These are phyloP conservation scores for Solioccasus polychromus DNA, from an alignment of 768 basidiomycete species.

Conservation along the genomic window DNA sequence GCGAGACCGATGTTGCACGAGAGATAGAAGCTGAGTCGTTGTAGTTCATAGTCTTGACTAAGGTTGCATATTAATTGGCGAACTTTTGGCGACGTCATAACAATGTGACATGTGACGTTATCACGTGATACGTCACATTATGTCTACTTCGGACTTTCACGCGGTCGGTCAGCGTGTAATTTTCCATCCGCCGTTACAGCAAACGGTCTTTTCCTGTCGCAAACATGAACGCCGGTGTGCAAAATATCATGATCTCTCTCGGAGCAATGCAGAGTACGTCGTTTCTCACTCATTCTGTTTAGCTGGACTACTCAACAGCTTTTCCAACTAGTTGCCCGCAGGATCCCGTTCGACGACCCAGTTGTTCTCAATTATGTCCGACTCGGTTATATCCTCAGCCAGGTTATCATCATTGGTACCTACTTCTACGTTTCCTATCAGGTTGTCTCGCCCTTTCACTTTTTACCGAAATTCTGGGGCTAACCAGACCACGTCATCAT, in stretches of 20 bases:
- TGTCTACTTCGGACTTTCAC: not conserved
- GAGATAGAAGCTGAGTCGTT: slow-evolving; percentile 55
- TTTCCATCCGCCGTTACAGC: slow-evolving; percentile 8
- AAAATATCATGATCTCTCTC: slow-evolving; percentile 86
- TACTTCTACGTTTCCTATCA: slow-evolving; percentile 81
- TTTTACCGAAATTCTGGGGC: not conserved
- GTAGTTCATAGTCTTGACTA: slow-evolving; percentile 28
- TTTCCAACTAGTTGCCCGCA: slow-evolving; percentile 78
- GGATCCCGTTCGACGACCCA: slow-evolving; percentile 89
- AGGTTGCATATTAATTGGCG: no score
- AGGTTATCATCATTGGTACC: slow-evolving; percentile 63
- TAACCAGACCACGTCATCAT: slow-evolving; percentile 15
- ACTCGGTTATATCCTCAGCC: slow-evolving; percentile 74
- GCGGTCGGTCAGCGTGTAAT: slow-evolving; percentile 1
- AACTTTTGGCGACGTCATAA: slow-evolving; percentile 27
- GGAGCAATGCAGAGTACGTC: slow-evolving; percentile 84
- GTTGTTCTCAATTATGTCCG: slow-evolving; percentile 79
- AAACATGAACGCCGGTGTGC: slow-evolving; percentile 71
- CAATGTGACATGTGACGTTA: slow-evolving; percentile 13
- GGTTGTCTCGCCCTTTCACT: slow-evolving; percentile 39
- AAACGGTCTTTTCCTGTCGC: slow-evolving; percentile 14
- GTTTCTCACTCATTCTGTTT: not conserved
- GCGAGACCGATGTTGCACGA: slow-evolving; percentile 69
- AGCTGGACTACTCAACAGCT: not conserved
- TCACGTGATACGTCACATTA: slow-evolving; percentile 16